Percentiles rank a stretch among this genome's conserved stretches.
phyloP scores from a whole-genome alignment of 768 basidiomycete species.

The Rhizopogon sp. region DNA sequence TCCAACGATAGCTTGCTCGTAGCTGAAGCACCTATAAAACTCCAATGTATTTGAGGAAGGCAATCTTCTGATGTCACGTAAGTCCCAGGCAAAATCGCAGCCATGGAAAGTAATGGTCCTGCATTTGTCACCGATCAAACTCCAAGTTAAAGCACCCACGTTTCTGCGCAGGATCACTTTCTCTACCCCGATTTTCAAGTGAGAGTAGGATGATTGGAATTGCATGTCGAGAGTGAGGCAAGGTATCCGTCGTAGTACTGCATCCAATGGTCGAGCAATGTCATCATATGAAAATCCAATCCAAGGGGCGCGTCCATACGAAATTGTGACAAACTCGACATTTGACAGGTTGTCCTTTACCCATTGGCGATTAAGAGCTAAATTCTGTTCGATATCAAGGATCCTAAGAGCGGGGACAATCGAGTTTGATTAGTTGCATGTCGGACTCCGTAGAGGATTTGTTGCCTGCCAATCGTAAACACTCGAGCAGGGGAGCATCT shows the following conservation, averaged over 20 bases:
- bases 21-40: not conserved
- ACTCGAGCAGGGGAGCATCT: not conserved
- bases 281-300: too few relatives aligned
- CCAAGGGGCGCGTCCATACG: not conserved
- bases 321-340: not conserved
- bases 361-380: not conserved
- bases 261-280: not conserved
- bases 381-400: not conserved
- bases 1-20: too few relatives aligned
- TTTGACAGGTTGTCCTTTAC: not conserved
- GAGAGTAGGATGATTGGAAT: too few relatives aligned
- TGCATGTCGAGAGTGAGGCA: not conserved
- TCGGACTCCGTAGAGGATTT: fast-evolving
- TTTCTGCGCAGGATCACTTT: not conserved
- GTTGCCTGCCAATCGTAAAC: not conserved
- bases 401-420: not conserved
- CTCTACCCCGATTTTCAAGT: not conserved
- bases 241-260: not conserved
- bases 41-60: not conserved
- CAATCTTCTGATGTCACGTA: not conserved
- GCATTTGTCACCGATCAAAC: not conserved
- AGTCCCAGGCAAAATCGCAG: not conserved
- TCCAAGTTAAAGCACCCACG: not conserved
- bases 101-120: not conserved
- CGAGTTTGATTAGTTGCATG: not conserved